Evolutionary conservation across 2,329 filamentous ascomycete species (phyloP), one percentile per base, ranked within the genome.

Genomic region (Pseudonectria foliicola): DNA sequence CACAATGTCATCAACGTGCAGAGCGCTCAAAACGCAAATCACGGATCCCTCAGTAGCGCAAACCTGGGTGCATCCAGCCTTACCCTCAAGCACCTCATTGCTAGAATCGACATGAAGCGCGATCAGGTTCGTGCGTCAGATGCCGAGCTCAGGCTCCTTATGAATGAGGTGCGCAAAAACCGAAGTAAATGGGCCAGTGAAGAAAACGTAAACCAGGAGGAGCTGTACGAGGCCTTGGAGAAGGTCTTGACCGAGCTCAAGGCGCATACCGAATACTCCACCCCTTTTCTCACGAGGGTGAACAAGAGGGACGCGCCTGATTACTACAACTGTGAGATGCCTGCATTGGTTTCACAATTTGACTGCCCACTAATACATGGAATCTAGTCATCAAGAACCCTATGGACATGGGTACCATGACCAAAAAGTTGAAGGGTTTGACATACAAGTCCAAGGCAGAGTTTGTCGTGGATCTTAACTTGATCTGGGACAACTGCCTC

Each of bases 181-280:
- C 75, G 92, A 52, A 96, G 90, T 62, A 98, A 98, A 64, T 98
- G 92, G 92, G 90, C 92, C 4, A 96, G 85, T 58, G 92, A 96
- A 61, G 92, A 98, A 50, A 92, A 93, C 49, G 83, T 98, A 42
- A 90, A 92, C 40, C 92, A 98, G 62, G 92, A 98, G 61, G 92
- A 98, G 62, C 72, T 98, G 6, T 98, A 98, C 57, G 92, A 98
- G 65, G 87, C 92, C 10, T 73, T 92, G 11, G 92, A 98, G 60
- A 96, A 96, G 66, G 92, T 98, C 34, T 71, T 98, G 53, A 94
- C 89, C 54, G 90, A 96, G 60, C 77, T 98, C 37, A 96, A 96
- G 62, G 92, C 92, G 25, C 89, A 93, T 67, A 95, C 88, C 2
- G 92, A 98, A 60, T 93, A 95, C 61, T 95, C 92, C 2, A 87